A percentile compares a stretch with the other conserved stretches of the same genome.
Conservation (phyloP, 192 early-diverging fungal species). For the Gaertneriomyces semiglobifer region DNA sequence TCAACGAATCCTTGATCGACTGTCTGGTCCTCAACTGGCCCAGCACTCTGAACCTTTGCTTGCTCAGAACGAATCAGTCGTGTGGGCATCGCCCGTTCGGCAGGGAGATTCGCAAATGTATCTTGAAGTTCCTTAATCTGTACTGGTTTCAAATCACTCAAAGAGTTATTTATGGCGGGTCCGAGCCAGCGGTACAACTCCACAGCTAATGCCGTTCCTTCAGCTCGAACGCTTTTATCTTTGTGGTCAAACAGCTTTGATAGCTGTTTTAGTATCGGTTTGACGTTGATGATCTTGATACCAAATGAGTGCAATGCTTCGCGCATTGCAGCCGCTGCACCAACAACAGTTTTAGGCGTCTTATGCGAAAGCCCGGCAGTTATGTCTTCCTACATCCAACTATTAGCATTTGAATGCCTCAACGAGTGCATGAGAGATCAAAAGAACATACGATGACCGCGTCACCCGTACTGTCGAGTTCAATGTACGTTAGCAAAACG, state of each 20-base stretch:
- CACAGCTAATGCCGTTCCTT: slow-evolving; percentile 68
- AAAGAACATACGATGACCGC: slow-evolving; percentile 70
- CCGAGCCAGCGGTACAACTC: slow-evolving; percentile 95
- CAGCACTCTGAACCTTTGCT: slow-evolving; percentile 45
- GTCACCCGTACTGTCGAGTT: slow-evolving; percentile 71
- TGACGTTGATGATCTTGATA: slow-evolving; percentile 71
- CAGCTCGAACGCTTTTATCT: slow-evolving; percentile 87
- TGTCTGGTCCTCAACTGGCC: slow-evolving; percentile 36
- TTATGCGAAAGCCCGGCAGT: slow-evolving; percentile 77
- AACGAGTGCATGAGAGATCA: slow-evolving; percentile 16
- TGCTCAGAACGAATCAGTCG: slow-evolving; percentile 82
- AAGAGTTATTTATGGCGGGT: slow-evolving; percentile 66
- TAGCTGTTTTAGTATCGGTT: slow-evolving; percentile 79
- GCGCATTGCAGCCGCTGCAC: slow-evolving; percentile 28
- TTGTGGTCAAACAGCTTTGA: slow-evolving; percentile 89
- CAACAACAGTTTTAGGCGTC: slow-evolving; percentile 86
- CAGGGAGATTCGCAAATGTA: slow-evolving; percentile 69
- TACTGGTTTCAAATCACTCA: slow-evolving; percentile 90
- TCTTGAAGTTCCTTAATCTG: slow-evolving; percentile 89
- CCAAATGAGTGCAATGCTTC: slow-evolving; percentile 67
- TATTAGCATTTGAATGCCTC: neutral
- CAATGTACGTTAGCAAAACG: slow-evolving; percentile 79
- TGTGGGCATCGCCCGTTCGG: slow-evolving; percentile 57
- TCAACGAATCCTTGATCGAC: slow-evolving; percentile 22
- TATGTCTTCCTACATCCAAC: slow-evolving; percentile 60